Percentiles rank a stretch among this genome's conserved stretches.
phyloP scores from a whole-genome alignment of 805 yeast genomes.

The Torulaspora franciscae region DNA sequence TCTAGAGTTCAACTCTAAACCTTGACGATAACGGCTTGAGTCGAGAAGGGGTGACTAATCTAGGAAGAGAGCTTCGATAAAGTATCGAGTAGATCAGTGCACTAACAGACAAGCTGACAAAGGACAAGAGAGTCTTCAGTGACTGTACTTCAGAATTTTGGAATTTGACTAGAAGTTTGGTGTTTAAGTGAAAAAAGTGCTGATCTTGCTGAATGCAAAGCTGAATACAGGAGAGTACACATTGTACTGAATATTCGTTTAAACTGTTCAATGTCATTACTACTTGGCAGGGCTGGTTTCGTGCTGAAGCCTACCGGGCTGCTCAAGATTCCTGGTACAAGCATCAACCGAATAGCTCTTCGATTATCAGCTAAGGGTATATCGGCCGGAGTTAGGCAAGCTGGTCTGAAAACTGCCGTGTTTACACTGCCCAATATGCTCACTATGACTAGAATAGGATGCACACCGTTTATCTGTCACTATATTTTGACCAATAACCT shows the following conservation, averaged over 20 bases:
- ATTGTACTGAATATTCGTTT: not conserved
- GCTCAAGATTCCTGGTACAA: not conserved
- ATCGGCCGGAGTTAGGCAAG: conserved; percentile 32
- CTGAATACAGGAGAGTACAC: not conserved
- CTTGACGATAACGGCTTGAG: not conserved
- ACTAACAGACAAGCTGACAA: not conserved
- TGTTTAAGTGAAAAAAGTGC: not conserved
- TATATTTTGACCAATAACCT: conserved; percentile 62
- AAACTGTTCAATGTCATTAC: conserved; percentile 1
- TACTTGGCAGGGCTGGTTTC: conserved; percentile 1
- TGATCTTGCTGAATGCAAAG: not conserved
- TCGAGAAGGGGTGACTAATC: not conserved
- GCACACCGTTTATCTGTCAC: conserved; percentile 84
- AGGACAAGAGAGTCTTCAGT: no score
- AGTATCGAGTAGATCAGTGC: not conserved
- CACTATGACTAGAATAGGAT: conserved; percentile 71
- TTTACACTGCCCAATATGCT: conserved; percentile 84
- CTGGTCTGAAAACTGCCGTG: conserved; percentile 28
- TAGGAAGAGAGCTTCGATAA: not conserved
- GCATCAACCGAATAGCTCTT: not conserved
- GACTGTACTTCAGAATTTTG: not conserved
- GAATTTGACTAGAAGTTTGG: not conserved
- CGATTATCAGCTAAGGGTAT: not conserved
- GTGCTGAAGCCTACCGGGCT: conserved; percentile 7
- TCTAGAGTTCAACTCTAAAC: not conserved